These are phyloP conservation scores for Phalaenopsis equestris DNA, from an alignment of 106 monocot genomes.

Conservation along the genomic window DNA sequence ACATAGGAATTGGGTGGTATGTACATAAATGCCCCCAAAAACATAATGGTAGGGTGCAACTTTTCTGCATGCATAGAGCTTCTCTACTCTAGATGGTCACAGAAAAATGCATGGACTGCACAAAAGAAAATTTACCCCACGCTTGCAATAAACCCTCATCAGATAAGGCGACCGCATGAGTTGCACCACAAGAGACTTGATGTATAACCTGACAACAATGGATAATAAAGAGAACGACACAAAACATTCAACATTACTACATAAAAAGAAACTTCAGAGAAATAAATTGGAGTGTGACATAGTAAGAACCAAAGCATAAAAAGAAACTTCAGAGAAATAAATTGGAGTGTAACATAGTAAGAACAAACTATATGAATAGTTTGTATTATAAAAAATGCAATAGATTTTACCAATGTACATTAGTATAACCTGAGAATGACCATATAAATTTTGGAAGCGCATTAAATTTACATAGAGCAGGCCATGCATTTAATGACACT, in stretches of 20 bases:
- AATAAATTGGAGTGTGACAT: too few relatives aligned
- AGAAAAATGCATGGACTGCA: background rate
- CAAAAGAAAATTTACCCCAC: conserved; percentile 63
- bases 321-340: too few relatives aligned
- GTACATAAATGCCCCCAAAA: too few relatives aligned
- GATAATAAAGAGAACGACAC: background rate
- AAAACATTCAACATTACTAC: background rate
- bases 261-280: too few relatives aligned
- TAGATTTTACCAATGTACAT: background rate
- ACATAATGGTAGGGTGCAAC: too few relatives aligned
- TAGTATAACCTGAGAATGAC: background rate
- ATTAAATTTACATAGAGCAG: background rate
- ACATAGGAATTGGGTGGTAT: too few relatives aligned
- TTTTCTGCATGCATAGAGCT: background rate
- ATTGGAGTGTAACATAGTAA: too few relatives aligned
- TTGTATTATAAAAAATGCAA: background rate
- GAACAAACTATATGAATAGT: too few relatives aligned
- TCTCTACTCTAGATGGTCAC: background rate
- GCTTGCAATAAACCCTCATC: conserved; percentile 90
- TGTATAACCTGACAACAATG: conserved; percentile 43
- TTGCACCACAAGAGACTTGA: conserved; percentile 93
- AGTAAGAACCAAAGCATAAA: background rate
- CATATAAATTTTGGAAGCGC: background rate
- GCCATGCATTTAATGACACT: background rate
- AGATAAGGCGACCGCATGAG: conserved; percentile 88